Percentiles rank a stretch among this genome's conserved stretches.
These are phyloP conservation scores for Cladosporium phlei DNA, from an alignment of 2,329 filamentous ascomycete genomes.

Conservation along the genomic window DNA sequence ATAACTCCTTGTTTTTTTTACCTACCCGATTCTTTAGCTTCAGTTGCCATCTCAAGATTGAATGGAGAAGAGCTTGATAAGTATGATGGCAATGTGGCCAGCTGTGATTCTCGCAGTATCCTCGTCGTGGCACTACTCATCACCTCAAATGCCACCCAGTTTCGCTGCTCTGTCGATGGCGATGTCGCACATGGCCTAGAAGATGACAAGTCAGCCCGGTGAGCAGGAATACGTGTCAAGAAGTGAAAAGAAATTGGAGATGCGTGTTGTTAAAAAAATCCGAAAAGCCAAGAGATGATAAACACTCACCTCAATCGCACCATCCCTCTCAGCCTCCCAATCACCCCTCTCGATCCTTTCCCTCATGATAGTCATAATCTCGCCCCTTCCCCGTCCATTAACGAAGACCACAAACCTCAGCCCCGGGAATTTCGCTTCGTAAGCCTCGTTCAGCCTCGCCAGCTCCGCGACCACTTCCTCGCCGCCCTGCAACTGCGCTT, in stretches of 20 bases:
- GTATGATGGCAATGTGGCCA: no score
- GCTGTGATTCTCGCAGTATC: no score
- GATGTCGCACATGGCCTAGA: constrained; percentile 85
- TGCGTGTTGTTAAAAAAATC: no score
- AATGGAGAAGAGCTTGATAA: no score
- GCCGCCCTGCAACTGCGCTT: constrained; percentile 62
- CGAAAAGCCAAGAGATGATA: not conserved
- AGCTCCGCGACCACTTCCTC: constrained; percentile 54
- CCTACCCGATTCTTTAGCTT: no score
- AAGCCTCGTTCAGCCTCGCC: constrained; percentile 64
- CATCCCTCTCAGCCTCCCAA: constrained; percentile 61
- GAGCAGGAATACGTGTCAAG: no score
- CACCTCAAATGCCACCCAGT: constrained; percentile 33
- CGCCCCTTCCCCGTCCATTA: constrained; percentile 67
- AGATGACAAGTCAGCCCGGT: constrained; percentile 19
- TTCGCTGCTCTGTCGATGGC: constrained; percentile 73
- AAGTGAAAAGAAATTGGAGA: not conserved
- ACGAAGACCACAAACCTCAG: constrained; percentile 90
- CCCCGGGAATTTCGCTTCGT: constrained; percentile 76
- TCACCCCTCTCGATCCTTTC: constrained; percentile 65
- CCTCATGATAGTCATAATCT: constrained; percentile 79
- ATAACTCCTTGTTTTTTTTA: no score
- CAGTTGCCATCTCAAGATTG: no score
- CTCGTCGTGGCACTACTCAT: not conserved
- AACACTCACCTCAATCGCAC: constrained; percentile 65